phyloP scores from a whole-genome alignment of 768 basidiomycete genomes.

The Amylocystis lapponica region DNA sequence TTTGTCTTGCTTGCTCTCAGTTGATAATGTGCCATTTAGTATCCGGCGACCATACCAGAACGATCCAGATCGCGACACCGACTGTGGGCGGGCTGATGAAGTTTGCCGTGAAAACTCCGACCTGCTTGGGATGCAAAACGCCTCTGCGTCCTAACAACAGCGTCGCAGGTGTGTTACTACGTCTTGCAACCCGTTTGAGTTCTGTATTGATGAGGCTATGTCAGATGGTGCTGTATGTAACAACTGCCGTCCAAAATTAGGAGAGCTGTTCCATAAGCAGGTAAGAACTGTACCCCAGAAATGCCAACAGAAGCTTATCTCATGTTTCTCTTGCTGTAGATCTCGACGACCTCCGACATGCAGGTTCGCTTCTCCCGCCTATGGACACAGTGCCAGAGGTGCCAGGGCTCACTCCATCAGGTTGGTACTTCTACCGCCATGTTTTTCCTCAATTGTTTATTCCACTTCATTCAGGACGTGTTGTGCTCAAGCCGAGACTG shows the following conservation, averaged over 20 bases:
- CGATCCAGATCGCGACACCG: slow-evolving; percentile 94
- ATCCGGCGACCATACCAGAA: slow-evolving; percentile 91
- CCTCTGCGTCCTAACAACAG: slow-evolving; percentile 76
- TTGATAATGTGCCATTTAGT: slow-evolving; percentile 42
- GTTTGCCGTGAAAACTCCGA: slow-evolving; percentile 93
- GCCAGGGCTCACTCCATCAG: slow-evolving; percentile 97
- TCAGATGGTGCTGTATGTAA: slow-evolving; percentile 90
- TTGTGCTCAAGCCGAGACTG: slow-evolving; percentile 96
- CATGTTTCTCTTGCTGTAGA: slow-evolving; percentile 16
- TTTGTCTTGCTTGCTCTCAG: background rate
- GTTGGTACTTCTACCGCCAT: slow-evolving; percentile 28
- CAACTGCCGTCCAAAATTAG: slow-evolving; percentile 81
- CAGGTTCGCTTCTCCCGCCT: slow-evolving; percentile 91
- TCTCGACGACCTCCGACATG: slow-evolving; percentile 59
- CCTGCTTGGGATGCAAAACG: slow-evolving; percentile 94
- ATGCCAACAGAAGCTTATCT: background rate
- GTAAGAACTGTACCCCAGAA: slow-evolving; percentile 27
- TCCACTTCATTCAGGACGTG: slow-evolving; percentile 61
- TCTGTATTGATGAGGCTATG: background rate
- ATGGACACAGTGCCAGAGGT: slow-evolving; percentile 99
- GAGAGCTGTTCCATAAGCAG: slow-evolving; percentile 93
- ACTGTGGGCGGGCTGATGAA: slow-evolving; percentile 98
- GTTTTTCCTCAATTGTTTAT: background rate
- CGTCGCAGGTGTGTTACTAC: slow-evolving; percentile 45
- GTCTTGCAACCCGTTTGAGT: too few species aligned